Evolutionary conservation across 345 rosid species (phyloP).

Genomic region (Chamaenerion angustifolium): DNA sequence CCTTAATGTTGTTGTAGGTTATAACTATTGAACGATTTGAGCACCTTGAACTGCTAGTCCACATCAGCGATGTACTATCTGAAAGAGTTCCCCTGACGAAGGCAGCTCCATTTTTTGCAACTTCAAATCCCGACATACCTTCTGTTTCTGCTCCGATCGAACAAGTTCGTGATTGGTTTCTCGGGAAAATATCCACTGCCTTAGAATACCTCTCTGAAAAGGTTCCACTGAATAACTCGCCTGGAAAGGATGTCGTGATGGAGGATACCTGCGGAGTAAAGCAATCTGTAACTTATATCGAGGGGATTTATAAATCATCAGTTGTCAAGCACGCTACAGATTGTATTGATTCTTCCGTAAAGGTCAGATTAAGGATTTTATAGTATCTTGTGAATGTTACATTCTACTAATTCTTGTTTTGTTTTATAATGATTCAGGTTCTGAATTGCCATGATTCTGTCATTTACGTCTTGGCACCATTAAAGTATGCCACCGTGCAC

Average conservation of each 20-base stretch:
- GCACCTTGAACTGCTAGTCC: slow-evolving; percentile 91
- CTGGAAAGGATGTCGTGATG: slow-evolving; percentile 90
- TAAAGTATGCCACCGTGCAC: slow-evolving; percentile 78
- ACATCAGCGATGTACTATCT: slow-evolving; percentile 74
- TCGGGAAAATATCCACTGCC: slow-evolving; percentile 61
- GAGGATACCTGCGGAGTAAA: slow-evolving; percentile 38
- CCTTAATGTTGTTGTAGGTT: slow-evolving; percentile 31
- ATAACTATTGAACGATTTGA: slow-evolving; percentile 82
- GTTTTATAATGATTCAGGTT: slow-evolving; percentile 37
- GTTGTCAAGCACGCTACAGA: too few species aligned
- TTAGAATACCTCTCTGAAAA: slow-evolving; percentile 73
- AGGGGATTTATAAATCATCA: too few species aligned
- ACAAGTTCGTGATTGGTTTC: slow-evolving; percentile 88
- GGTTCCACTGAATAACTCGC: slow-evolving; percentile 76
- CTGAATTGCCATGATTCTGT: slow-evolving; percentile 93
- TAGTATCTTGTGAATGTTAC: not conserved
- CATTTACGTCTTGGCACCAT: slow-evolving; percentile 83
- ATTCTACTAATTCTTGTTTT: slow-evolving; percentile 5
- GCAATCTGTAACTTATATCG: not conserved
- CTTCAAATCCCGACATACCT: slow-evolving; percentile 98
- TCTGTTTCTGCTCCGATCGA: slow-evolving; percentile 81
- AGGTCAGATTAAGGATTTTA: too few species aligned
- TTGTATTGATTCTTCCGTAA: too few species aligned
- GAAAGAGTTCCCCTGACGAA: slow-evolving; percentile 72
- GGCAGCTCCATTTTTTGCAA: slow-evolving; percentile 92